A percentile compares a stretch with the other conserved stretches of the same genome.
phyloP scores from a whole-genome alignment of 2,329 filamentous ascomycete genomes.

The Daldinia sp. region DNA sequence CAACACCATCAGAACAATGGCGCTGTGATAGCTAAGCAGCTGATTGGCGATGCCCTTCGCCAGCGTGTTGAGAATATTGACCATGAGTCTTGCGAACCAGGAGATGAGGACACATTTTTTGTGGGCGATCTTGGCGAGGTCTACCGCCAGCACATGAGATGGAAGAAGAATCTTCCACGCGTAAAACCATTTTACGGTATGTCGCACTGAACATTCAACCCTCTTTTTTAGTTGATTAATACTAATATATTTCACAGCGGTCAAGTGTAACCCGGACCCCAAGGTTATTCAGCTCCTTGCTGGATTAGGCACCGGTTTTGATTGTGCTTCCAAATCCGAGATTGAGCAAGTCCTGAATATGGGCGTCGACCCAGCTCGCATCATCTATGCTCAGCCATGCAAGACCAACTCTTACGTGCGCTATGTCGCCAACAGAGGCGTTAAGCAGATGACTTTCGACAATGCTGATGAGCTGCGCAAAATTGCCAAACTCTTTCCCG shows the following conservation, averaged over 20 bases:
- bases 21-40: conserved; percentile 72
- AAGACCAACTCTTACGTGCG: conserved; percentile 99
- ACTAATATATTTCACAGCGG: conserved; percentile 67
- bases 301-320: conserved; percentile 91
- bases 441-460: conserved; percentile 99
- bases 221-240: neutral
- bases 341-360: conserved; percentile 90
- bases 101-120: conserved; percentile 98
- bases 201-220: conserved; percentile 49
- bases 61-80: conserved; percentile 86
- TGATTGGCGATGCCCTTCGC: conserved; percentile 90
- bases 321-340: conserved; percentile 97
- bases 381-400: conserved; percentile 99
- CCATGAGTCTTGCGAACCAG: conserved; percentile 86
- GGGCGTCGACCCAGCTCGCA: conserved; percentile 86
- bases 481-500: conserved; percentile 90
- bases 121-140: conserved; percentile 98
- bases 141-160: conserved; percentile 97
- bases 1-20: conserved; percentile 58
- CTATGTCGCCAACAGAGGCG: conserved; percentile 84
- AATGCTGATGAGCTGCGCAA: conserved; percentile 98
- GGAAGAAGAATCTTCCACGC: conserved; percentile 93
- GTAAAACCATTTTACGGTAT: conserved; percentile 96
- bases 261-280: conserved; percentile 98
- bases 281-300: conserved; percentile 89